Conservation (phyloP, 2,329 filamentous ascomycete genomes). For the Ascosphaera pollenicola region DNA sequence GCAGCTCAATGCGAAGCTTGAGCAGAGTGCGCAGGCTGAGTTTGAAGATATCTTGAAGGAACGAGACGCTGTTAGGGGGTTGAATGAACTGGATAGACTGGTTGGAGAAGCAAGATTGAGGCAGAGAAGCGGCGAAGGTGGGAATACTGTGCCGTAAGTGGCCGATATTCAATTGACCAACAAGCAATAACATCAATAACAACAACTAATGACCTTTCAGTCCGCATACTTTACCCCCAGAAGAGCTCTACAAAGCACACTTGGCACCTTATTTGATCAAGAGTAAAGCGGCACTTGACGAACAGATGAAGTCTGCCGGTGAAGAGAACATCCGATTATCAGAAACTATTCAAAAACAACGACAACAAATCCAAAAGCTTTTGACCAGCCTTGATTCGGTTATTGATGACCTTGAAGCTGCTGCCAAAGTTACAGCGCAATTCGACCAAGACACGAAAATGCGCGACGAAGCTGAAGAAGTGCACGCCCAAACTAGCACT, state of each 20-base stretch:
- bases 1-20: slow-evolving; percentile 35
- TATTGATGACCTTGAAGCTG: slow-evolving; percentile 33
- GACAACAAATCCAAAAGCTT: slow-evolving; percentile 33
- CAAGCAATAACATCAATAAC: no score
- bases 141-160: slow-evolving; percentile 26
- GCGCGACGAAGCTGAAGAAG: slow-evolving; percentile 20
- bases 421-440: slow-evolving; percentile 20
- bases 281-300: slow-evolving; percentile 26
- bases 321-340: slow-evolving; percentile 30
- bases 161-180: no score
- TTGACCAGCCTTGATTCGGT: slow-evolving; percentile 32
- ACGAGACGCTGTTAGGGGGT: slow-evolving; percentile 30
- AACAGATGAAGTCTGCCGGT: slow-evolving; percentile 28
- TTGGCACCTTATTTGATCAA: slow-evolving; percentile 32
- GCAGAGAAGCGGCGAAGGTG: slow-evolving; percentile 22
- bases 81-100: slow-evolving; percentile 39
- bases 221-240: slow-evolving; percentile 34
- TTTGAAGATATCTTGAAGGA: slow-evolving; percentile 38
- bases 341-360: slow-evolving; percentile 29
- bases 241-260: slow-evolving; percentile 35
- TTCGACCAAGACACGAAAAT: slow-evolving; percentile 17
- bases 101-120: slow-evolving; percentile 34
- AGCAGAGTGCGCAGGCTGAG: slow-evolving; percentile 33
- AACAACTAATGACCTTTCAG: slow-evolving; percentile 20
- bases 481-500: slow-evolving; percentile 22